Conservation (phyloP, 2,329 filamentous ascomycete genomes). For the Coleophoma eucalyptorum region DNA sequence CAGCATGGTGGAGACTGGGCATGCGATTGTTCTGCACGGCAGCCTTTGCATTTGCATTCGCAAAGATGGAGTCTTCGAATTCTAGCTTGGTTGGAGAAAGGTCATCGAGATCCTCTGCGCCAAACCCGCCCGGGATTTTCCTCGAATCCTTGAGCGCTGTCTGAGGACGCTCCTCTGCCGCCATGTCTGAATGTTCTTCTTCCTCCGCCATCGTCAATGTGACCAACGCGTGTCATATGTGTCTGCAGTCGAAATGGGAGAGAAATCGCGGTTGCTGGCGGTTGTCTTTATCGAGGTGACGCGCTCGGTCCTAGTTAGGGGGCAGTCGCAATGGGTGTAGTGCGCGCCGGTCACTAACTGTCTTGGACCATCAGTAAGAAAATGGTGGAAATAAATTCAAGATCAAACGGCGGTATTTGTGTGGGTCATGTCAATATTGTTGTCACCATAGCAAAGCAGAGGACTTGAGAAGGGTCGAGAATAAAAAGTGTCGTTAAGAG, state of each 20-base stretch:
- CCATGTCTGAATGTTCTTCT: slow-evolving; percentile 15
- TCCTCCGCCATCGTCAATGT: slow-evolving; percentile 24
- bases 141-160: slow-evolving; percentile 21
- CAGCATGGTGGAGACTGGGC: slow-evolving; percentile 17
- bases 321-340: background rate
- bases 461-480: background rate
- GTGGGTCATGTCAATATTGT: background rate
- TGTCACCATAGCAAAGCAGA: background rate
- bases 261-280: background rate
- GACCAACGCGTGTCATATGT: slow-evolving; percentile 22
- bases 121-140: slow-evolving; percentile 22
- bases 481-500: background rate
- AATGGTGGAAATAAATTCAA: background rate
- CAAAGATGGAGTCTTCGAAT: slow-evolving; percentile 20
- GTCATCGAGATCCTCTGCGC: slow-evolving; percentile 21
- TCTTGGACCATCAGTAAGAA: background rate
- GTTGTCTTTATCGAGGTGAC: slow-evolving; percentile 3
- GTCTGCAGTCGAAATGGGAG: background rate
- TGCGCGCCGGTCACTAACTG: background rate
- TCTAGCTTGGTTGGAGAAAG: slow-evolving; percentile 18
- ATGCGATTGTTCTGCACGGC: slow-evolving; percentile 13
- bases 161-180: slow-evolving; percentile 17
- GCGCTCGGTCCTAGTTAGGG: slow-evolving; percentile 12
- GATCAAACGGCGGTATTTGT: background rate
- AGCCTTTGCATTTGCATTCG: slow-evolving; percentile 9